Evolutionary conservation across 2,329 filamentous ascomycete genomes (phyloP).

Genomic region (Botrytis cinerea): DNA sequence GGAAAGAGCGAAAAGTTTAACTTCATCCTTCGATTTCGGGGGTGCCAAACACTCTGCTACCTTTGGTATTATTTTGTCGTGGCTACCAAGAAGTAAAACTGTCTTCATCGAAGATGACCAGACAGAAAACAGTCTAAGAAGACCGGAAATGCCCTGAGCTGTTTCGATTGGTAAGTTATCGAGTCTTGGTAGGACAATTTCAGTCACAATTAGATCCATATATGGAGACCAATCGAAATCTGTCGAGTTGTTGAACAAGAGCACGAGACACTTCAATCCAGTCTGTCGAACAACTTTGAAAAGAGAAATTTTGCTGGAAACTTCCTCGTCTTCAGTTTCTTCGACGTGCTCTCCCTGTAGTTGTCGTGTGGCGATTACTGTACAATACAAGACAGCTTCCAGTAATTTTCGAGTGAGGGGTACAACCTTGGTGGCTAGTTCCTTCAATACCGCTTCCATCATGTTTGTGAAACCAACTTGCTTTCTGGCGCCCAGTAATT

Average conservation of each 20-base stretch:
- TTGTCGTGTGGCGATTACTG: conserved; percentile 67
- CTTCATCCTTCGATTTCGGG: conserved; percentile 78
- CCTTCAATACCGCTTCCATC: conserved; percentile 82
- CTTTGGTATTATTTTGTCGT: conserved; percentile 64
- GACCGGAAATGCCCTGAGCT: conserved; percentile 82
- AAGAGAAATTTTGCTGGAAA: conserved; percentile 53
- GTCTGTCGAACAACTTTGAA: conserved; percentile 67
- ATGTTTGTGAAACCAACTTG: conserved; percentile 92
- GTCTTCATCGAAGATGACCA: conserved; percentile 72
- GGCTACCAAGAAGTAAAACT: conserved; percentile 64
- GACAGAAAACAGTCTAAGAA: conserved; percentile 76
- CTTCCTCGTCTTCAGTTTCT: conserved; percentile 42
- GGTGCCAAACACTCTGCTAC: conserved; percentile 72
- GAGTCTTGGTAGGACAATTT: conserved; percentile 76
- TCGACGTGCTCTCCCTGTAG: conserved; percentile 46
- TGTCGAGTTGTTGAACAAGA: conserved; percentile 73
- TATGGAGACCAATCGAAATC: conserved; percentile 73
- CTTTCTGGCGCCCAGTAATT: conserved; percentile 69
- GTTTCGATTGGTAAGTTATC: conserved; percentile 81
- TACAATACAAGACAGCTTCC: conserved; percentile 78
- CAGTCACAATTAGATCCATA: conserved; percentile 67
- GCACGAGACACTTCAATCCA: conserved; percentile 79
- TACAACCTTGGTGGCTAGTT: conserved; percentile 72
- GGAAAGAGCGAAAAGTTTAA: conserved; percentile 78
- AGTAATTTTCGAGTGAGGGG: conserved; percentile 70